Conservation (phyloP, 2,329 filamentous ascomycete genomes). For the Epichloe gansuensis region DNA sequence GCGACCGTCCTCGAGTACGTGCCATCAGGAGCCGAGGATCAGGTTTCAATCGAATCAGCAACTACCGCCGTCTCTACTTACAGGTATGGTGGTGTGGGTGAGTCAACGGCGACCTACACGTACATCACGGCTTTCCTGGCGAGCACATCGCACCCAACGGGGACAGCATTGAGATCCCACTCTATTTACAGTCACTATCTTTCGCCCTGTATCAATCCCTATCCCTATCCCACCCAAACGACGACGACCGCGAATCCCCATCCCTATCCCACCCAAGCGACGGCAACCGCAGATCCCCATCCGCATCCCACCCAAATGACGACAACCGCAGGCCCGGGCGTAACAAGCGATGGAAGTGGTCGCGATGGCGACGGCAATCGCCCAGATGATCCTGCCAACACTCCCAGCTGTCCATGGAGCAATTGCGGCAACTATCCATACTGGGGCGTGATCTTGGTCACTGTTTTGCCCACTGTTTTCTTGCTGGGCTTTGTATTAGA, state of each 20-base stretch:
- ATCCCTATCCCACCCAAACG: no score
- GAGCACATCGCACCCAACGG: slow-evolving; percentile 4
- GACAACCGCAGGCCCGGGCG: not conserved
- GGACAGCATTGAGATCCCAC: not conserved
- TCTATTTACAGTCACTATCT: slow-evolving; percentile 12
- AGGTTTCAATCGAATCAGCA: slow-evolving; percentile 6
- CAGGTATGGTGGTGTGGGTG: not conserved
- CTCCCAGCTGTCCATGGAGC: not conserved
- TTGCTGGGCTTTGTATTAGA: slow-evolving; percentile 17
- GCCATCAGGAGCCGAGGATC: slow-evolving; percentile 4
- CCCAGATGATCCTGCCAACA: not conserved
- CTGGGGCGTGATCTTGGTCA: slow-evolving; percentile 15
- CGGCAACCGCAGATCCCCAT: not conserved
- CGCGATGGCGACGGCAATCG: not conserved
- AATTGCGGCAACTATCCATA: not conserved
- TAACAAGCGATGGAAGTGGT: not conserved
- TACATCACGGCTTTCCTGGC: slow-evolving; percentile 9
- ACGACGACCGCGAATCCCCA: no score
- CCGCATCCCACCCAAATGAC: not conserved
- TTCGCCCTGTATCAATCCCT: slow-evolving; percentile 10
- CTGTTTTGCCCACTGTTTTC: slow-evolving; percentile 17
- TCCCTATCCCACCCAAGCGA: not conserved
- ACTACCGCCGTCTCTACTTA: not conserved
- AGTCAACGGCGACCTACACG: slow-evolving; percentile 3
- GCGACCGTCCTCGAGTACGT: slow-evolving; percentile 8